These are phyloP conservation scores for Nitzschia inconspicua DNA, from an alignment of 108 stramenopile species.

Conservation along the genomic window DNA sequence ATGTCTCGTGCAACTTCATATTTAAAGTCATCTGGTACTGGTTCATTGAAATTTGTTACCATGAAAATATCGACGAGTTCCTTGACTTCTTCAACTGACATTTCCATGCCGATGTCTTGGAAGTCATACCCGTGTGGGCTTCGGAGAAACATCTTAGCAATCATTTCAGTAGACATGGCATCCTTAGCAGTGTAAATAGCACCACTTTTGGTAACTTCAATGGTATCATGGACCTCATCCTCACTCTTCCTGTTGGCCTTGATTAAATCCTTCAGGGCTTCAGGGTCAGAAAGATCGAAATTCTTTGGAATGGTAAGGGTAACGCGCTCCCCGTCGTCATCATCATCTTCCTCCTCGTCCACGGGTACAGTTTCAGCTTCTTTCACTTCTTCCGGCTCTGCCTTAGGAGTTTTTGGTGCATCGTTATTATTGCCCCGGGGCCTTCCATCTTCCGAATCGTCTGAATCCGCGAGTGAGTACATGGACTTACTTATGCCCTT, in stretches of 20 bases:
- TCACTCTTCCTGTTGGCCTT: not conserved
- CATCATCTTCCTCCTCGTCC: not conserved
- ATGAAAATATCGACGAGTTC: conserved; percentile 26
- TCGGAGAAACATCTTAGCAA: conserved; percentile 16
- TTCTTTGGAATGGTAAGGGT: conserved; percentile 10
- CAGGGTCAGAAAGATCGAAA: conserved; percentile 21
- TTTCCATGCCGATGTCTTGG: not conserved
- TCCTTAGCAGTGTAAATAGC: not conserved
- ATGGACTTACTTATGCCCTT: too few species aligned
- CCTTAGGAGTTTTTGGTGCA: not conserved
- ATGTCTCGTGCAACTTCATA: conserved; percentile 7
- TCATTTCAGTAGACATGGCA: conserved; percentile 11
- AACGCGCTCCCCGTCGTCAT: not conserved
- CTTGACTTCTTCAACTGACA: conserved; percentile 19
- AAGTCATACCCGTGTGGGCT: conserved; percentile 17
- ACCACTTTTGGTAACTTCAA: not conserved
- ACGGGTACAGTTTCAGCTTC: not conserved
- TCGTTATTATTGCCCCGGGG: not conserved
- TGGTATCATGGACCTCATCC: not conserved
- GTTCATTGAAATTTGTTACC: conserved; percentile 1
- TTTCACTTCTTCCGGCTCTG: not conserved
- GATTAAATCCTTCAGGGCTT: conserved; percentile 1
- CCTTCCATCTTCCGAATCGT: not conserved
- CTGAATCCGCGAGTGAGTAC: too few species aligned
- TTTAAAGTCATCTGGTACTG: conserved; percentile 11